Conservation (phyloP, 768 basidiomycete genomes). For the Auriscalpium vulgare region DNA sequence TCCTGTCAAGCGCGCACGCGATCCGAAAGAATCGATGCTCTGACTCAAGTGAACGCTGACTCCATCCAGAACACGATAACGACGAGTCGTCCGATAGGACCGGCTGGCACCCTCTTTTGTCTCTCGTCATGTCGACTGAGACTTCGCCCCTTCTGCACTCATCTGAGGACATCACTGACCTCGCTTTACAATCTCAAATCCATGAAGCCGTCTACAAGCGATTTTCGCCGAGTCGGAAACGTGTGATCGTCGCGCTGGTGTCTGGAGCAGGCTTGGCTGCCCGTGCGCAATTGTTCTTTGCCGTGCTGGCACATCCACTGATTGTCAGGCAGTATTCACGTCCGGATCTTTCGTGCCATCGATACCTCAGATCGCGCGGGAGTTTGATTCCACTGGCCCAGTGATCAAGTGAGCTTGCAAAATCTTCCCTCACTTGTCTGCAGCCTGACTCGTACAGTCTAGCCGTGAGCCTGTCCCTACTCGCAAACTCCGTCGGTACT, state of each 20-base stretch:
- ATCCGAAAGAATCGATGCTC: no score
- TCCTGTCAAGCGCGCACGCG: no score
- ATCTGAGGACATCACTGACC: no score
- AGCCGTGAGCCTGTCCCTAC: constrained; percentile 6
- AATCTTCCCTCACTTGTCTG: background rate
- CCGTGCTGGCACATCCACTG: background rate
- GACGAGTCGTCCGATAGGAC: no score
- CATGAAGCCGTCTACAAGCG: constrained; percentile 37
- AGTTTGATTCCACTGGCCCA: constrained; percentile 48
- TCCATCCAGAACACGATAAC: no score
- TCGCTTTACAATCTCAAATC: no score
- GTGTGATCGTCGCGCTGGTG: constrained; percentile 46
- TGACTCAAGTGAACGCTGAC: no score
- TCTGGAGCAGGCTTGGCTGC: constrained; percentile 57
- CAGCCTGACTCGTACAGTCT: background rate
- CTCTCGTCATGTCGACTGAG: no score
- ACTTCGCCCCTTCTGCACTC: no score
- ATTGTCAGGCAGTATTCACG: constrained; percentile 46
- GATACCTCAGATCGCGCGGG: constrained; percentile 63
- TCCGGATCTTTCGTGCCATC: constrained; percentile 64
- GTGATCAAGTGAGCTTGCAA: constrained; percentile 42
- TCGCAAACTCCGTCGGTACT: constrained; percentile 1
- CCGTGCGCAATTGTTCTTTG: constrained; percentile 30
- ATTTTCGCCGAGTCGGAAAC: constrained; percentile 47
- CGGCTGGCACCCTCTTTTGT: no score